Evolutionary conservation across 305 asterid species (phyloP).

Genomic region (Solanum hybrid): DNA sequence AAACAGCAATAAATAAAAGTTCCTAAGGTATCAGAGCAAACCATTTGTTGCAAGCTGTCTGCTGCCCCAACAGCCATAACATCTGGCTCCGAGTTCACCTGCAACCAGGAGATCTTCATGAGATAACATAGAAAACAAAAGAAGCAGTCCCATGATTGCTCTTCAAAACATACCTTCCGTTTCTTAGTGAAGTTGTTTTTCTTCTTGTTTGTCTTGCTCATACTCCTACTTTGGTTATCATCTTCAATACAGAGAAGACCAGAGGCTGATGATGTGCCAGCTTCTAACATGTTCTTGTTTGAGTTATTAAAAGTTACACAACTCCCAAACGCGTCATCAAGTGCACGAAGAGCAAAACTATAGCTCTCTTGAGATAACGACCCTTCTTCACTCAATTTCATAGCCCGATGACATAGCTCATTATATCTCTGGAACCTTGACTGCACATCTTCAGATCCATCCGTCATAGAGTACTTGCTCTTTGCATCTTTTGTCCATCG

Average conservation of each 20-base stretch:
- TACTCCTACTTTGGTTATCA: conserved; percentile 67
- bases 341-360: conserved; percentile 48
- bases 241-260: conserved; percentile 79
- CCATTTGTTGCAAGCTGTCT: conserved; percentile 84
- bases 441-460: conserved; percentile 59
- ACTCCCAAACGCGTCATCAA: conserved; percentile 75
- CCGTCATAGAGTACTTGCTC: conserved; percentile 41
- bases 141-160: neutral
- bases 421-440: conserved; percentile 77
- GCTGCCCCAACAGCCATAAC: conserved; percentile 54
- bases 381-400: conserved; percentile 88
- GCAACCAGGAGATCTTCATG: conserved; percentile 20
- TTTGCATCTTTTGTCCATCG: conserved; percentile 94
- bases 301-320: conserved; percentile 67
- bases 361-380: conserved; percentile 82
- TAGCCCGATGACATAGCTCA: conserved; percentile 68
- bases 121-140: neutral
- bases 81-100: conserved; percentile 72
- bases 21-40: conserved; percentile 26
- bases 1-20: conserved; percentile 3
- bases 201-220: conserved; percentile 77
- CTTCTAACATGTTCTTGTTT: conserved; percentile 59
- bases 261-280: conserved; percentile 66
- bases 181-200: conserved; percentile 61
- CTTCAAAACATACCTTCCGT: conserved; percentile 60